Conservation (phyloP, 257 asterid genomes). For the Cinchona pubescens region DNA sequence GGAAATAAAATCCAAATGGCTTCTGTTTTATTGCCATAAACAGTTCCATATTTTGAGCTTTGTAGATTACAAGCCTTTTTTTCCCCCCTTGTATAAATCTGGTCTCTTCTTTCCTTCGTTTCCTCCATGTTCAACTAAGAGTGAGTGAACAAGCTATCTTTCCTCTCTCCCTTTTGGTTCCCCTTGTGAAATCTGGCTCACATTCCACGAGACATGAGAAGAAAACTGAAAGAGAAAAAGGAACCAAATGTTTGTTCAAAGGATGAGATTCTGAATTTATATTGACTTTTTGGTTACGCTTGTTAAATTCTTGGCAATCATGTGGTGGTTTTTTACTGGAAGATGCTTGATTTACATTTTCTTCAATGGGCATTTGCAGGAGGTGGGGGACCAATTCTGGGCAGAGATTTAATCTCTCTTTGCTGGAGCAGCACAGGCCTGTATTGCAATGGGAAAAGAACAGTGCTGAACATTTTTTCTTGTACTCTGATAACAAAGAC, state of each 20-base stretch:
- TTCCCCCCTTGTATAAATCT: not conserved
- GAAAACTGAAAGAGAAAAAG: not conserved
- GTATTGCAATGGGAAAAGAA: slow-evolving; percentile 78
- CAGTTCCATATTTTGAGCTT: not conserved
- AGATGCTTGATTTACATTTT: not conserved
- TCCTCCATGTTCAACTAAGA: not conserved
- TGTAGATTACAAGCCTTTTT: not conserved
- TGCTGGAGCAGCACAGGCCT: slow-evolving; percentile 79
- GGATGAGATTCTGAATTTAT: slow-evolving; percentile 4
- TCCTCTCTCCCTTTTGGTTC: not conserved
- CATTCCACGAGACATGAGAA: not conserved
- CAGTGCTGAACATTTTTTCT: slow-evolving; percentile 85
- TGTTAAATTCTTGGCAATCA: not conserved
- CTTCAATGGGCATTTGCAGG: slow-evolving; percentile 31
- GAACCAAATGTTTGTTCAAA: not conserved
- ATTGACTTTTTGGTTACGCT: not conserved
- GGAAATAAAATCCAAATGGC: not conserved
- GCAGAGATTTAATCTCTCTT: slow-evolving; percentile 68
- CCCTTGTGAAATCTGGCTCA: not conserved
- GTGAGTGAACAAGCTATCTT: not conserved
- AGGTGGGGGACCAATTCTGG: slow-evolving; percentile 85
- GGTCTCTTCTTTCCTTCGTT: not conserved
- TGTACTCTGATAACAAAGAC: slow-evolving; percentile 58
- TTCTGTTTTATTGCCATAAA: not conserved
- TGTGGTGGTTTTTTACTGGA: not conserved